phyloP scores from a whole-genome alignment of 2,329 filamentous ascomycete genomes.

The Alternaria sp. region DNA sequence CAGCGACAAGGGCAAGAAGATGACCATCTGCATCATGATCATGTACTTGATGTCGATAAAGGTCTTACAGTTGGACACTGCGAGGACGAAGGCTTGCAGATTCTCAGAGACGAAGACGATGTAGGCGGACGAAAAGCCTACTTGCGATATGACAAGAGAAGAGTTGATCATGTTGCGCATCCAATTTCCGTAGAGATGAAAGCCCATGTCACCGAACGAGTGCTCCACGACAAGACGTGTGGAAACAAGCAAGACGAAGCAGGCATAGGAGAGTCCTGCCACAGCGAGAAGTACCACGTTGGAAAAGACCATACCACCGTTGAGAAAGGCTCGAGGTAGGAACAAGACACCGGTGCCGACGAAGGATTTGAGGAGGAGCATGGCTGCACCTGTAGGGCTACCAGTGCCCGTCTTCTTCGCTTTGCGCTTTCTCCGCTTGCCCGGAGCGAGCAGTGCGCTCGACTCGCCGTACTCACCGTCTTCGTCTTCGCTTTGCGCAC shows the following conservation, averaged over 20 bases:
- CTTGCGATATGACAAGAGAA: constrained; percentile 93
- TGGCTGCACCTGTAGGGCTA: constrained; percentile 77
- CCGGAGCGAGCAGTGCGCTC: constrained; percentile 77
- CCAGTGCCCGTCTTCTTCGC: constrained; percentile 82
- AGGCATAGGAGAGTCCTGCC: constrained; percentile 91
- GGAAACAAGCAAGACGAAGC: constrained; percentile 91
- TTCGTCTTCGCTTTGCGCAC: constrained; percentile 63
- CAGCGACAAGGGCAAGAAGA: constrained; percentile 93
- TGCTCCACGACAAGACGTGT: constrained; percentile 85
- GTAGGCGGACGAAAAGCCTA: constrained; percentile 93
- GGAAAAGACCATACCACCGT: constrained; percentile 97
- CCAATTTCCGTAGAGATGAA: constrained; percentile 87
- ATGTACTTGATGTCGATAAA: constrained; percentile 87
- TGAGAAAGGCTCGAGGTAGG: constrained; percentile 89
- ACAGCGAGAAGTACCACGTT: constrained; percentile 88
- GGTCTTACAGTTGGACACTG: constrained; percentile 86
- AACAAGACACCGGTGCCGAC: constrained; percentile 96
- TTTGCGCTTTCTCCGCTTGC: constrained; percentile 75
- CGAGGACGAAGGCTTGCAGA: constrained; percentile 90
- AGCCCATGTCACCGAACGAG: constrained; percentile 98
- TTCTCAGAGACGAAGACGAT: constrained; percentile 98
- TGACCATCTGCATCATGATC: constrained; percentile 92
- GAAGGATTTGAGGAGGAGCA: constrained; percentile 94
- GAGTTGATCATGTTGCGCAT: constrained; percentile 86
- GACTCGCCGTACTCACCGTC: constrained; percentile 85